Conservation (phyloP, 805 yeast genomes). For the Cephaloascus albidus region DNA sequence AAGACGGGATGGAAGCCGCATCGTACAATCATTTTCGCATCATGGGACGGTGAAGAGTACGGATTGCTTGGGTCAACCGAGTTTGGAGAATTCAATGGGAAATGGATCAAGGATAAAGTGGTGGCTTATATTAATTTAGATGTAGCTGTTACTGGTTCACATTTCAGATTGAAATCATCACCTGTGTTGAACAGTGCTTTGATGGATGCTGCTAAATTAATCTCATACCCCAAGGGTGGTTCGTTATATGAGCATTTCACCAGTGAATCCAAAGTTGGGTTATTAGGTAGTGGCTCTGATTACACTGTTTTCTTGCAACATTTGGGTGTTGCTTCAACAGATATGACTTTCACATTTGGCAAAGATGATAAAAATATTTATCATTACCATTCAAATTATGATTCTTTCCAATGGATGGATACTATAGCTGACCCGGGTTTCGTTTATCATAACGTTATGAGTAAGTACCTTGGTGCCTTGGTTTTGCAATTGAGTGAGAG, state of each 20-base stretch:
- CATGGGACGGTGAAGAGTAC: constrained; percentile 36
- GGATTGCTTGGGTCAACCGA: constrained; percentile 38
- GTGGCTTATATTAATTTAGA: constrained; percentile 35
- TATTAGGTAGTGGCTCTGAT: constrained; percentile 30
- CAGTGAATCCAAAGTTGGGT: constrained; percentile 14
- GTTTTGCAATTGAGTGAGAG: constrained; percentile 22
- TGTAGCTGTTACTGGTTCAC: constrained; percentile 24
- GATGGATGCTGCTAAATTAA: constrained; percentile 16
- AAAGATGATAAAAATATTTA: constrained; percentile 26
- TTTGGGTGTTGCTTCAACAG: constrained; percentile 31
- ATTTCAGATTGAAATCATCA: constrained; percentile 21
- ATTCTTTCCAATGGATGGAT: constrained; percentile 32
- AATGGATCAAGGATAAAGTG: constrained; percentile 22
- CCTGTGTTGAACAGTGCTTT: constrained; percentile 25
- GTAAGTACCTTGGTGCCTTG: constrained; percentile 25
- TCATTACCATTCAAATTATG: constrained; percentile 37
- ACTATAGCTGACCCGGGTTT: constrained; percentile 30
- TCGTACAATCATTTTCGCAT: constrained; percentile 25
- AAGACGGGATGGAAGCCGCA: constrained; percentile 26
- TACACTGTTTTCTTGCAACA: constrained; percentile 35
- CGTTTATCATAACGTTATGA: constrained; percentile 26
- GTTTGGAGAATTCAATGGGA: constrained; percentile 29
- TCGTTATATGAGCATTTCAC: constrained; percentile 15
- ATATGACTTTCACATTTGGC: constrained; percentile 18
- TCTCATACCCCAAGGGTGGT: constrained; percentile 19